Percentiles rank a stretch among this genome's conserved stretches.
Conservation (phyloP, 106 monocot species). For the Dendrobium catenatum region DNA sequence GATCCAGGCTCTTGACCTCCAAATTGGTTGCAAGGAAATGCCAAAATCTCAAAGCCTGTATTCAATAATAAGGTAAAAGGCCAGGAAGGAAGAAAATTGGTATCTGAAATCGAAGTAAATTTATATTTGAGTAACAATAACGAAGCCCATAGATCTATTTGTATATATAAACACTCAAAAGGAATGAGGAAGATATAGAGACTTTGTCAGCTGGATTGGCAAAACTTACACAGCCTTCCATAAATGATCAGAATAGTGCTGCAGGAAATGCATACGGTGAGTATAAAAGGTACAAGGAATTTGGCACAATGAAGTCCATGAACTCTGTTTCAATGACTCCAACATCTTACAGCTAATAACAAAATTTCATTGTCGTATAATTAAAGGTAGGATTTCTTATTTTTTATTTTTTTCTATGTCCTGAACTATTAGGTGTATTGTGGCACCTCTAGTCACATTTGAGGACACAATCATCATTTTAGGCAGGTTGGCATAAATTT, state of each 20-base stretch:
- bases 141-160: background rate
- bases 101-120: background rate
- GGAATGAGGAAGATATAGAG: background rate
- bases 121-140: background rate
- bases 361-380: background rate
- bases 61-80: constrained; percentile 1
- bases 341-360: background rate
- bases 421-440: too few relatives aligned
- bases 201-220: background rate
- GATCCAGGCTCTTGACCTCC: constrained; percentile 92
- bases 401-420: too few relatives aligned
- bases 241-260: too few relatives aligned
- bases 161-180: background rate
- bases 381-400: background rate
- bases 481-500: too few relatives aligned
- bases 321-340: background rate
- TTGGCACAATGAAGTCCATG: too few relatives aligned
- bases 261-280: too few relatives aligned
- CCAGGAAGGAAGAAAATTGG: background rate
- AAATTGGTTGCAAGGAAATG: constrained; percentile 99
- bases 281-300: background rate
- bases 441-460: too few relatives aligned
- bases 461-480: too few relatives aligned
- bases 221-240: too few relatives aligned
- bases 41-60: constrained; percentile 92